These are phyloP conservation scores for Cystofilobasidium bisporidii DNA, from an alignment of 768 basidiomycete genomes.

Conservation along the genomic window DNA sequence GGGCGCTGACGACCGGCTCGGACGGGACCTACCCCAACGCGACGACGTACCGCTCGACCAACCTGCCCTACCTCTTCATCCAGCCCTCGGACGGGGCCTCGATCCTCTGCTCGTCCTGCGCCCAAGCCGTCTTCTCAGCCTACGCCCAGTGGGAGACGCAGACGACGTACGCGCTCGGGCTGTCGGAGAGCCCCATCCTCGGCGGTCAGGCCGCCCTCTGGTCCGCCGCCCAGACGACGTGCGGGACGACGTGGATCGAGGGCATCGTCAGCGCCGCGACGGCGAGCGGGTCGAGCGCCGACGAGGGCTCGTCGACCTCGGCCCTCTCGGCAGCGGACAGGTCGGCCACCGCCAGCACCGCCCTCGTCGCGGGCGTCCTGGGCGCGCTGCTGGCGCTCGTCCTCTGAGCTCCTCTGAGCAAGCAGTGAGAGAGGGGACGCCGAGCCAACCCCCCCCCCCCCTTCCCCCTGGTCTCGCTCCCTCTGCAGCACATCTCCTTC, in stretches of 20 bases:
- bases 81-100: slow-evolving; percentile 46
- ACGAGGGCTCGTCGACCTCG: too few relatives aligned
- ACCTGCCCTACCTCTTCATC: slow-evolving; percentile 71
- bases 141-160: slow-evolving; percentile 69
- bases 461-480: too few relatives aligned
- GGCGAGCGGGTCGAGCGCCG: too few relatives aligned
- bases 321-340: too few relatives aligned
- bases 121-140: slow-evolving; percentile 59
- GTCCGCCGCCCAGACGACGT: slow-evolving; percentile 51
- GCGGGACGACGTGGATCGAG: slow-evolving; percentile 56
- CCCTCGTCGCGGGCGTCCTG: too few relatives aligned
- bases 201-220: slow-evolving; percentile 59
- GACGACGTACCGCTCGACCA: slow-evolving; percentile 46
- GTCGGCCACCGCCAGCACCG: too few relatives aligned
- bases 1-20: slow-evolving; percentile 19
- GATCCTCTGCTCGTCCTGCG: slow-evolving; percentile 70
- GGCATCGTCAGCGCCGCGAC: slow-evolving; percentile 31
- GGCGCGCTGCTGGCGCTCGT: too few relatives aligned
- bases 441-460: too few relatives aligned
- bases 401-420: too few relatives aligned
- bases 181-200: slow-evolving; percentile 57
- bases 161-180: slow-evolving; percentile 65
- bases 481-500: too few relatives aligned
- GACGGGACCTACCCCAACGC: slow-evolving; percentile 40
- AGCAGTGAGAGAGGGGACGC: too few relatives aligned